phyloP scores from a whole-genome alignment of 2,329 filamentous ascomycete genomes.

The Ilyonectria destructans region DNA sequence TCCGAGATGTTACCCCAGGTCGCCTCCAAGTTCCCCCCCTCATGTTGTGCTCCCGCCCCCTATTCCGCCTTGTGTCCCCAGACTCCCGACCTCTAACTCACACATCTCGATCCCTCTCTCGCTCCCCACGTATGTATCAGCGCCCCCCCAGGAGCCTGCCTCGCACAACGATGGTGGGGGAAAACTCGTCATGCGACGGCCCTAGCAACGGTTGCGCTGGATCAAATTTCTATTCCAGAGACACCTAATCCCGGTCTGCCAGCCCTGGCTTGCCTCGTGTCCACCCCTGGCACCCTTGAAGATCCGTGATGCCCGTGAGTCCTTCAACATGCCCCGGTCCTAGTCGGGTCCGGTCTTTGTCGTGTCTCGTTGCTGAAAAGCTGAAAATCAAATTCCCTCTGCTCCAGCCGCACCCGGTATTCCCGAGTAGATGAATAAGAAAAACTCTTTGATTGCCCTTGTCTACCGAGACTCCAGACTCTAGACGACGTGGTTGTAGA shows the following conservation, averaged over 20 bases:
- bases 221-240: conserved; percentile 33
- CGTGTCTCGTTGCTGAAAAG: conserved; percentile 33
- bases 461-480: conserved; percentile 29
- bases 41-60: conserved; percentile 35
- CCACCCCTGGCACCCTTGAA: conserved; percentile 30
- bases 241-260: conserved; percentile 26
- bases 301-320: conserved; percentile 32
- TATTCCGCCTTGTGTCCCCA: conserved; percentile 31
- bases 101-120: conserved; percentile 31
- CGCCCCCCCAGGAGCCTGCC: conserved; percentile 12
- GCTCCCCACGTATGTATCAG: conserved; percentile 16
- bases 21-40: conserved; percentile 33
- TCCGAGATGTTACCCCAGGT: conserved; percentile 36
- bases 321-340: conserved; percentile 31
- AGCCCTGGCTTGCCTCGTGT: conserved; percentile 29
- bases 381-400: conserved; percentile 35
- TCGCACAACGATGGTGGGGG: conserved; percentile 26
- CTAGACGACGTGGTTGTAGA: conserved; percentile 36
- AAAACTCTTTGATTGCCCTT: conserved; percentile 26
- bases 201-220: conserved; percentile 29
- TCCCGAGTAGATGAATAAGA: conserved; percentile 15
- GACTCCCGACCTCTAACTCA: conserved; percentile 11
- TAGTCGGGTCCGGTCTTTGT: conserved; percentile 24
- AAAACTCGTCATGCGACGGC: conserved; percentile 28
- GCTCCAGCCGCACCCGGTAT: conserved; percentile 21